phyloP scores from a whole-genome alignment of 2,329 filamentous ascomycete genomes.

The Teratosphaeria gauchensis region DNA sequence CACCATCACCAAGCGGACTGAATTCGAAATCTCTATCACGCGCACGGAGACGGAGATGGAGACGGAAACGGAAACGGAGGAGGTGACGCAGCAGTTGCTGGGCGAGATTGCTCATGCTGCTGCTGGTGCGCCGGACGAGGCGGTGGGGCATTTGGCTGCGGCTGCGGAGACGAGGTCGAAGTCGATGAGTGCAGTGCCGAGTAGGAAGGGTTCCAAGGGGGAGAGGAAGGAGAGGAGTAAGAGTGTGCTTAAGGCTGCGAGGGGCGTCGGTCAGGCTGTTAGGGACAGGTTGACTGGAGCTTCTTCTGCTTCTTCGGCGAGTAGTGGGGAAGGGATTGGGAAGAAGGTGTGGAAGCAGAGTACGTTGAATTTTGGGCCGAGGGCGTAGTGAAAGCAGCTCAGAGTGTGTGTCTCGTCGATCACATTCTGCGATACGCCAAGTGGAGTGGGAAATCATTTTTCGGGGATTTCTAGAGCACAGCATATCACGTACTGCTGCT shows the following conservation, averaged over 20 bases:
- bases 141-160: not conserved
- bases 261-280: slow-evolving; percentile 10
- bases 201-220: not conserved
- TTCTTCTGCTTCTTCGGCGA: not conserved
- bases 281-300: slow-evolving; percentile 6
- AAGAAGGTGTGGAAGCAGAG: slow-evolving; percentile 12
- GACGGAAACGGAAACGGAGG: not conserved
- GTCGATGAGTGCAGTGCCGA: not conserved
- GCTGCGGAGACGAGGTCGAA: slow-evolving; percentile 1
- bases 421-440: too few relatives aligned
- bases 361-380: slow-evolving; percentile 12
- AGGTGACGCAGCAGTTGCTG: not conserved
- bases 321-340: not conserved
- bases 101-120: not conserved
- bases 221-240: slow-evolving; percentile 2
- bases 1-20: slow-evolving; percentile 5
- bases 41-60: not conserved
- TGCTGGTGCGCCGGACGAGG: not conserved
- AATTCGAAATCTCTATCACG: slow-evolving; percentile 1
- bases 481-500: too few relatives aligned
- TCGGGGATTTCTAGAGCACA: too few relatives aligned
- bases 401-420: too few relatives aligned
- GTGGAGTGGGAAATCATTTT: too few relatives aligned
- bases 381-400: not conserved
- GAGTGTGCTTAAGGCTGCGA: slow-evolving; percentile 7